Conservation (phyloP, 208 protist species). For the Vickermania ingenoplastis region DNA sequence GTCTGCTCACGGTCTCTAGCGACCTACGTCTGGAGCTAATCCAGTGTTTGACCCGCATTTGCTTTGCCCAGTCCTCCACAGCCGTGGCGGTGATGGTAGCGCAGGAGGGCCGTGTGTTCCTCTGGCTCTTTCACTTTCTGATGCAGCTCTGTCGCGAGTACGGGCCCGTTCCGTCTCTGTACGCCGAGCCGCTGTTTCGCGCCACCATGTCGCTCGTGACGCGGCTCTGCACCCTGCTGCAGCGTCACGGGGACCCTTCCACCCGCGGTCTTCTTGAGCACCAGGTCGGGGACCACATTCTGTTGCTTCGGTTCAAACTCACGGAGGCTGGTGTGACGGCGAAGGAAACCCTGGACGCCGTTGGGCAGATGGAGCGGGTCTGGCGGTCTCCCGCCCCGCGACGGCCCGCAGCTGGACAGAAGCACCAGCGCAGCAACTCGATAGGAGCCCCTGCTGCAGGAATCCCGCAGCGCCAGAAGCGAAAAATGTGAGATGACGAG, state of each 20-base stretch:
- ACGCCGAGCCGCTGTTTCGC: constrained; percentile 53
- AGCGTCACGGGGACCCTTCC: constrained; percentile 1
- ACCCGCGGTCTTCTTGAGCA: neutral
- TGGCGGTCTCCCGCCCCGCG: constrained; percentile 1
- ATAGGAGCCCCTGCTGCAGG: too few species aligned
- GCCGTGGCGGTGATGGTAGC: constrained; percentile 36
- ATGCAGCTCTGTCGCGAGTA: constrained; percentile 58
- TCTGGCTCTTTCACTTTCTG: constrained; percentile 53
- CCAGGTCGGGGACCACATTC: constrained; percentile 12
- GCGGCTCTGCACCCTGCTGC: constrained; percentile 4
- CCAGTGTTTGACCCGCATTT: constrained; percentile 26
- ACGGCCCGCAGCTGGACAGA: neutral
- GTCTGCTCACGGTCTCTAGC: constrained; percentile 47
- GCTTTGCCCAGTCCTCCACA: constrained; percentile 23
- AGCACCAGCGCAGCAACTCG: too few species aligned
- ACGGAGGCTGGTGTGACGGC: constrained; percentile 24
- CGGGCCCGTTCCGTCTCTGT: constrained; percentile 26
- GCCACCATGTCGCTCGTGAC: constrained; percentile 15
- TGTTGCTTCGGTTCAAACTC: constrained; percentile 15
- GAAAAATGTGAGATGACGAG: too few species aligned
- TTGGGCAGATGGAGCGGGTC: constrained; percentile 13
- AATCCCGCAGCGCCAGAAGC: too few species aligned
- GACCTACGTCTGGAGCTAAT: constrained; percentile 38
- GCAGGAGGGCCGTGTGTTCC: constrained; percentile 31
- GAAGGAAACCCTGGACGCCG: constrained; percentile 23